phyloP scores from a whole-genome alignment of 179 eudicot species.

The Spergularia azorica region DNA sequence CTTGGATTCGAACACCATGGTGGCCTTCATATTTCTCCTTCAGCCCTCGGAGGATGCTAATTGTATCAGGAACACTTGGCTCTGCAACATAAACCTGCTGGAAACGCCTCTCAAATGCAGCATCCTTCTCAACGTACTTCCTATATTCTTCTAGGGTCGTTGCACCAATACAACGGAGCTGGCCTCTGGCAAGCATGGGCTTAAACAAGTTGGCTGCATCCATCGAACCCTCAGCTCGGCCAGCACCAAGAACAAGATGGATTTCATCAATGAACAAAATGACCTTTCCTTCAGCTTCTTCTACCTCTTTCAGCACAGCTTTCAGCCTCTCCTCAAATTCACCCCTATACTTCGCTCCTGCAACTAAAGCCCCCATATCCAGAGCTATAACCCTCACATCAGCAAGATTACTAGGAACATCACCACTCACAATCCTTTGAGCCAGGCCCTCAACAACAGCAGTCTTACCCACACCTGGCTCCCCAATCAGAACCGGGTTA shows the following conservation, averaged over 20 bases:
- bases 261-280: constrained; percentile 83
- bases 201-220: constrained; percentile 85
- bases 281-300: constrained; percentile 80
- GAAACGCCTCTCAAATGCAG: constrained; percentile 84
- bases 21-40: constrained; percentile 91
- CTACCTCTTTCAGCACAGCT: constrained; percentile 77
- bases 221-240: constrained; percentile 78
- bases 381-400: constrained; percentile 73
- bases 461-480: constrained; percentile 91
- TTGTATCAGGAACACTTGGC: constrained; percentile 74
- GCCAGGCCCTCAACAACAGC: constrained; percentile 89
- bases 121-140: constrained; percentile 84
- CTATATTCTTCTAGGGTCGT: constrained; percentile 82
- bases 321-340: constrained; percentile 82
- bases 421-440: constrained; percentile 76
- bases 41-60: constrained; percentile 71
- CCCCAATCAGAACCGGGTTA: constrained; percentile 80
- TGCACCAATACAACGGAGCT: constrained; percentile 80
- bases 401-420: constrained; percentile 71
- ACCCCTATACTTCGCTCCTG: constrained; percentile 77
- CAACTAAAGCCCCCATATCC: constrained; percentile 84
- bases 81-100: constrained; percentile 93
- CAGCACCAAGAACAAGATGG: constrained; percentile 80
- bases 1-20: constrained; percentile 88
- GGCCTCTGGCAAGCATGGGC: constrained; percentile 88